These are phyloP conservation scores for Cicer pinnatifidum DNA, from an alignment of 306 rosid species.

Conservation along the genomic window DNA sequence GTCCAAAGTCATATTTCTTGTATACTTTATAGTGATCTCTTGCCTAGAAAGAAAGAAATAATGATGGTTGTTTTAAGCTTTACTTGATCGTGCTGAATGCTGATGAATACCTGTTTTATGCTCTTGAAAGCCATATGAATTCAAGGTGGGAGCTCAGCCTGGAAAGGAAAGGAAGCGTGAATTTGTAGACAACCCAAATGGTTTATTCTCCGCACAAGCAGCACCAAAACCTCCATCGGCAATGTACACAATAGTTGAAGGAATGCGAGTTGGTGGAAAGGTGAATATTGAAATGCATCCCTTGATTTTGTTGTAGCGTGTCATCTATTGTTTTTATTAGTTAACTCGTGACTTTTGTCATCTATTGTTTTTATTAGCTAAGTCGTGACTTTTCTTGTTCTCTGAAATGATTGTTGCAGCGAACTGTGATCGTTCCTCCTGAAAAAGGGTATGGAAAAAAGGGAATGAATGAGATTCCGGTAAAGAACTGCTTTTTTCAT, in stretches of 20 bases:
- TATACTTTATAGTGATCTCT: slow-evolving; percentile 11
- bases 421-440: slow-evolving; percentile 87
- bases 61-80: slow-evolving; percentile 13
- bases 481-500: slow-evolving; percentile 44
- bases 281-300: slow-evolving; percentile 41
- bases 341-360: slow-evolving; percentile 4
- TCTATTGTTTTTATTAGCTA: slow-evolving; percentile 12
- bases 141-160: slow-evolving; percentile 84
- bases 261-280: slow-evolving; percentile 96
- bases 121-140: slow-evolving; percentile 74
- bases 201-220: slow-evolving; percentile 95
- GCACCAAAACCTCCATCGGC: slow-evolving; percentile 94
- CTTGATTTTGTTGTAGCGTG: not conserved
- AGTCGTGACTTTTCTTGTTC: not conserved
- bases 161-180: slow-evolving; percentile 97
- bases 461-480: slow-evolving; percentile 95
- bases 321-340: slow-evolving; percentile 17
- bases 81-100: slow-evolving; percentile 34
- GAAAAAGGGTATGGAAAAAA: slow-evolving; percentile 76
- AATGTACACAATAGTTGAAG: slow-evolving; percentile 73
- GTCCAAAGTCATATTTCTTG: slow-evolving; percentile 10
- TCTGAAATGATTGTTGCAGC: slow-evolving; percentile 56
- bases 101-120: slow-evolving; percentile 43
- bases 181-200: slow-evolving; percentile 88
- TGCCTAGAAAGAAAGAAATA: not conserved